Evolutionary conservation across 768 basidiomycete genomes (phyloP), one percentile per base, ranked within the genome.

Genomic region (Tricholoma flavovirens): DNA sequence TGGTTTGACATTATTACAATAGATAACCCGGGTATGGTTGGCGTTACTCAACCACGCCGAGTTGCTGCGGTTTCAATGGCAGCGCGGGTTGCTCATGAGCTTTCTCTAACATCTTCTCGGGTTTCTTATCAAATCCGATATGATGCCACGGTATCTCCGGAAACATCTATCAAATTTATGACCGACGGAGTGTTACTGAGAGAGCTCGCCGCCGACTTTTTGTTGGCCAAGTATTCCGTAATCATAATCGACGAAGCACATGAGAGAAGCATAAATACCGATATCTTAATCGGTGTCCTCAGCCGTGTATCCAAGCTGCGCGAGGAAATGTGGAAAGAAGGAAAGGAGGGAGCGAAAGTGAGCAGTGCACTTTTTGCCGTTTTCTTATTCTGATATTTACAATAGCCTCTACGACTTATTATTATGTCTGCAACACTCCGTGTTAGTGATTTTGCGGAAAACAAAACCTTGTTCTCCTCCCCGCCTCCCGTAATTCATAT

Each of bases 341-440:
- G 82, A 12, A 86, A 86, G 64, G 83, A 87, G 9, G 80, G 77
- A 11, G 74, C 77, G 12, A 95, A 90, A 77, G 90, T 90, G 57
- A 17, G 69, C 61, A 17, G 12, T 55, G 12, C 3, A 9, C 9
- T 15, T 36, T 4, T 42, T 15, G 1, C 52, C 17, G 36, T 57
- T 15, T 22, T 19, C 56, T 5, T 54, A 45, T 61, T 12, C 49
- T 60, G 21, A 45, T 53, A n/a, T 29, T 57, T 21, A 32, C 33
- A 49, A 19, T 62, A 90, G 86, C 96, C 95, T 10, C 71, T 99
- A 14, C 86, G 97, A 17, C 77, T 99, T 51, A 83, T 98, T 58
- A 97, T 99, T 71, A 99, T 99, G 97, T 99, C 97, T 12, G 97
- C 97, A 3, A 98, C 97, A 0, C 82, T 98, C 5, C 90, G 94